Conservation (phyloP, 192 early-diverging fungal species). For the Helicostylum pulchrum region DNA sequence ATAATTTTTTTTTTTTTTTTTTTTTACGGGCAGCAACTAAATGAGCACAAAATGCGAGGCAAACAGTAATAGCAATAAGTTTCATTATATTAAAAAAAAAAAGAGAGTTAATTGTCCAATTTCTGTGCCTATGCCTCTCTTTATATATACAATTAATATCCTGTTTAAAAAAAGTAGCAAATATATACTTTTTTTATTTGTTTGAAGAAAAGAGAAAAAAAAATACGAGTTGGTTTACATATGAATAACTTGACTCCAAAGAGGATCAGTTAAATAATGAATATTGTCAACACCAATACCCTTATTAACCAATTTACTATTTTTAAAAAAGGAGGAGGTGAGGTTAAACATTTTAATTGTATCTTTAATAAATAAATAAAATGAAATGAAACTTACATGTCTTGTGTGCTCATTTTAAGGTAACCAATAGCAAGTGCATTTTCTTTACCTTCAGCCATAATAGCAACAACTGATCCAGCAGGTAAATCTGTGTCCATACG, state of each 20-base stretch:
- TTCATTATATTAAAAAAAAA: too few relatives aligned
- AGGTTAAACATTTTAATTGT: neutral
- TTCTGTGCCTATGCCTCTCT: too few relatives aligned
- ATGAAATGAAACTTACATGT: slow-evolving; percentile 65
- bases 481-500: slow-evolving; percentile 71
- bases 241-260: slow-evolving; percentile 62
- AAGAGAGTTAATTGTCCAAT: too few relatives aligned
- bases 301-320: slow-evolving; percentile 72
- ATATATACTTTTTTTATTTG: neutral
- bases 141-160: too few relatives aligned
- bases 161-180: too few relatives aligned
- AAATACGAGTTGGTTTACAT: slow-evolving; percentile 3
- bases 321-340: neutral
- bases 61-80: too few relatives aligned
- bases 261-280: slow-evolving; percentile 82
- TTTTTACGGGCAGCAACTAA: too few relatives aligned
- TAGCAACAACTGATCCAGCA: slow-evolving; percentile 72
- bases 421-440: slow-evolving; percentile 88
- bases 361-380: neutral
- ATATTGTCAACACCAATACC: slow-evolving; percentile 85
- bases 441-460: slow-evolving; percentile 96
- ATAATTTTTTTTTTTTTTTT: too few relatives aligned
- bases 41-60: too few relatives aligned
- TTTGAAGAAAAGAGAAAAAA: neutral
- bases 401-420: slow-evolving; percentile 82